Base-by-base conservation (phyloP, 305 asterid genomes). In the Ilex paraguariensis region DNA sequence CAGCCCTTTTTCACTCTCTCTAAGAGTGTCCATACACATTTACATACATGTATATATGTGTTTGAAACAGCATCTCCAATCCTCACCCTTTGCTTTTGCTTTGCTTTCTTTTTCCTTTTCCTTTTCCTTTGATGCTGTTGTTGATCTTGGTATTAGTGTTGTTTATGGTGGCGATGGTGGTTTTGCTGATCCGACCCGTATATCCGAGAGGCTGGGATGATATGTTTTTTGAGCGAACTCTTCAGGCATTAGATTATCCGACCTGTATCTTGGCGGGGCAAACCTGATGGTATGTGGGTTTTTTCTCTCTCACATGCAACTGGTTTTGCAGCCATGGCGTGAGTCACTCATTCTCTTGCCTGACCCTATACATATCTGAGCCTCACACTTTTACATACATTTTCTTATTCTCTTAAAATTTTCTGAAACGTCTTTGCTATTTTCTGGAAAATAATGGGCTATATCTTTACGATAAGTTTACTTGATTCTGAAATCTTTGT, bases 251-350 rank as follows among this genome's bases (percentile, higher is more conserved):
- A 69, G 9, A 70, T 58, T 53, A 54, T 16, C 31, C 13, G 77
- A 54, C 53, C 63, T 62, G 78, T 72, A 76, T 69, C 75, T 76
- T 82, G 85, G 83, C 71, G 57, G 69, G 78, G 75, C 75, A 44
- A 63, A 49, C 69, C 75, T 51, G 82, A 50, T 32, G 15, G 31
- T 62, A 53, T 17, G 10, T 17, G 46, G 46, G 54, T n/a, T 40
- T 15, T 14, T 10, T 59, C 16, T 16, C 50, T 10, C 50, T 10
- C 59, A 21, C 39, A 40, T 56, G 77, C 77, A 74, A 63, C 74
- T 66, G 80, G 69, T 55, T 58, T 52, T 56, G 80, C 78, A 60
- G 79, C 76, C 87, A 76, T 76, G 84, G 79, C 80, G 62, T 13
- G 42, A 62, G 67, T 62, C 51, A 33, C 13, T 2, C 42, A 57